Evolutionary conservation across 73 alveolate species (phyloP), one percentile per base, ranked within the genome.

Genomic region (Breviolum minutum): DNA sequence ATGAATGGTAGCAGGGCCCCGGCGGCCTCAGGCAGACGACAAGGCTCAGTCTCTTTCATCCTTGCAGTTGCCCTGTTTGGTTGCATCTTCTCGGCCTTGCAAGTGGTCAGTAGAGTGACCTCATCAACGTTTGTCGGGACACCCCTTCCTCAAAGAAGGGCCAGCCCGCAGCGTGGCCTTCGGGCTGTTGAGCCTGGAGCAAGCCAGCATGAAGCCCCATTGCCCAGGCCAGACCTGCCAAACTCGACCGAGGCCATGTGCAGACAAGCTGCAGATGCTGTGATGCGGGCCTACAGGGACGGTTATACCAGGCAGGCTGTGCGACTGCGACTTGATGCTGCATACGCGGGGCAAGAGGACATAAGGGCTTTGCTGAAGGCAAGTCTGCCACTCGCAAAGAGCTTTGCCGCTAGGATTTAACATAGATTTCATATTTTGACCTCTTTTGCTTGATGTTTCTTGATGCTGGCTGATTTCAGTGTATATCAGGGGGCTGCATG

Each of bases 181-280:
- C 11, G 87, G 40, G 40, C 71, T 32, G 90, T 48, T 7, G 32
- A 29, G 70, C 61, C 14, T 48, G 29, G 62, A 8, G 32, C 30
- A 11, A 16, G 63, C 30, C 20, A 79, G 24, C 66, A 13, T 12
- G 69, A 48, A 54, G 12, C 62, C 24, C 61, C 29, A 12, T 19
- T 79, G n/a, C 69, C 92, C 16, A 30, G 95, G 84, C 95, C 95
- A 27, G 60, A 63, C 66, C 64, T 87, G 95, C 95, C 95, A 83
- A 87, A 87, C 79, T 87, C 95, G 40, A 87, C 95, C n/a, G 95
- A 87, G 48, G 96, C 77, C 64, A 89, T 89, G 96, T 89, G 96
- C 86, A 40, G 96, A 29, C 96, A 89, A 63, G 96, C 96, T 27
- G 96, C 96, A 8, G 96, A 27, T 6, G 96, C 96, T 10, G 96